Conservation (phyloP, 2,329 filamentous ascomycete genomes). For the Talaromyces sp. region DNA sequence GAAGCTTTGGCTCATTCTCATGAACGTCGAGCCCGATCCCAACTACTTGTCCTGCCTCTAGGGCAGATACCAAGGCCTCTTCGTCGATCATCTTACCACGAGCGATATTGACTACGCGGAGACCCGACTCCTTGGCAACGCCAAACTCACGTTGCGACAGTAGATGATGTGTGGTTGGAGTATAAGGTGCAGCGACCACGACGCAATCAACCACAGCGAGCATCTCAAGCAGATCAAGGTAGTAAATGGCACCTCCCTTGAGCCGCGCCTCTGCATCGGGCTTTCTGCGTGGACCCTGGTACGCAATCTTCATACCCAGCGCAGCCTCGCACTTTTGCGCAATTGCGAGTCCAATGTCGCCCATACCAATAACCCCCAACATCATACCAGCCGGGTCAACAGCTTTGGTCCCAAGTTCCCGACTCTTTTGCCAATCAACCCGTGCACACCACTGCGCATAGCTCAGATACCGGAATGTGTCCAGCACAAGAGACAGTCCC, state of each 20-base stretch:
- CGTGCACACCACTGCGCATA: slow-evolving; percentile 18
- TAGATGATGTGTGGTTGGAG: slow-evolving; percentile 11
- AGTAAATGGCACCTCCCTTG: slow-evolving; percentile 4
- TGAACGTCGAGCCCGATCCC: slow-evolving; percentile 11
- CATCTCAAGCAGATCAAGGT: slow-evolving; percentile 5
- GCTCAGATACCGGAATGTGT: slow-evolving; percentile 20
- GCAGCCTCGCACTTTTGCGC: slow-evolving; percentile 18
- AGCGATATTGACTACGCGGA: slow-evolving; percentile 15
- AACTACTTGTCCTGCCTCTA: slow-evolving; percentile 9
- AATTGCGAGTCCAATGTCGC: slow-evolving; percentile 20
- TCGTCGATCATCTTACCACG: slow-evolving; percentile 15
- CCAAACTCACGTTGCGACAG: slow-evolving; percentile 10
- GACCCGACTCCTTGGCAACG: slow-evolving; percentile 5
- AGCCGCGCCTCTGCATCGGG: slow-evolving; percentile 14
- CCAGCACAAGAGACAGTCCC: slow-evolving; percentile 16
- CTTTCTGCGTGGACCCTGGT: slow-evolving; percentile 13
- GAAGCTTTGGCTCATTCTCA: slow-evolving; percentile 13
- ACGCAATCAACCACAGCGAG: slow-evolving; percentile 14
- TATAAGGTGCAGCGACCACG: slow-evolving; percentile 11
- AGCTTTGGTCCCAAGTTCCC: slow-evolving; percentile 17
- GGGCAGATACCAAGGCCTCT: slow-evolving; percentile 10
- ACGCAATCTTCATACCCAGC: slow-evolving; percentile 14
- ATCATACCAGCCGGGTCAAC: slow-evolving; percentile 18
- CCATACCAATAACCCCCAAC: slow-evolving; percentile 18
- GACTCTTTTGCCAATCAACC: slow-evolving; percentile 17